Evolutionary conservation across 2,329 filamentous ascomycete species (phyloP).

Genomic region (Falciphora oryzae): DNA sequence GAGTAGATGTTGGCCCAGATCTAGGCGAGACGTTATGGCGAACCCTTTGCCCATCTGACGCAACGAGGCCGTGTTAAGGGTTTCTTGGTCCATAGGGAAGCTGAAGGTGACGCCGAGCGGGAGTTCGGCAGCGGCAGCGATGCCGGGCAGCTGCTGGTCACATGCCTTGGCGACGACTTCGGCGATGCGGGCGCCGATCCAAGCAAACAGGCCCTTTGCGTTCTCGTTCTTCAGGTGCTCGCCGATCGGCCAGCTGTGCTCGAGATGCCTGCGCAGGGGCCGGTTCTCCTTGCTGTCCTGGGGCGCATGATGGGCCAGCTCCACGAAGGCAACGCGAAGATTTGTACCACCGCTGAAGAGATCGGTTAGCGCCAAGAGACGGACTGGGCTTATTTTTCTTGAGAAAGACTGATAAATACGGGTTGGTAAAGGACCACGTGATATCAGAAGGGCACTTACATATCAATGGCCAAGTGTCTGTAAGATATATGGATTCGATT

Average conservation of each 20-base stretch:
- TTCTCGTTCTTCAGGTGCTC: constrained; percentile 70
- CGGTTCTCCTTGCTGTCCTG: constrained; percentile 14
- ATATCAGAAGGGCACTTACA: constrained; percentile 40
- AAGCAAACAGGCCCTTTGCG: constrained; percentile 69
- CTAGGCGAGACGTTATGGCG: constrained; percentile 52
- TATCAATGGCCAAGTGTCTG: constrained; percentile 59
- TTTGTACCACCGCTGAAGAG: constrained; percentile 58
- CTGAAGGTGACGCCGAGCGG: constrained; percentile 65
- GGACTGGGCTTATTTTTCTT: background rate
- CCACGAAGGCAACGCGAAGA: constrained; percentile 61
- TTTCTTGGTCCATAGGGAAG: constrained; percentile 62
- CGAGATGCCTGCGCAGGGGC: constrained; percentile 51
- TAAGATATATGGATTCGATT: background rate
- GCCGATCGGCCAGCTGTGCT: constrained; percentile 68
- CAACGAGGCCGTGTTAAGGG: constrained; percentile 55
- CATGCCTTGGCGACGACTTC: constrained; percentile 60
- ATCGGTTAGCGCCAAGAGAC: constrained; percentile 13
- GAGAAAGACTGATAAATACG: too few relatives aligned
- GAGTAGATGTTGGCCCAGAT: constrained; percentile 54
- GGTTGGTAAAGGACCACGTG: too few relatives aligned
- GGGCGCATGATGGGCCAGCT: constrained; percentile 37
- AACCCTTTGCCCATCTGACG: constrained; percentile 70
- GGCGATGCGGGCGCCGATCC: constrained; percentile 74
- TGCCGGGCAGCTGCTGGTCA: constrained; percentile 26
- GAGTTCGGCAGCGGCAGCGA: constrained; percentile 41